These are phyloP conservation scores for Umbellularia californica DNA, from an alignment of 164 flowering plant genomes.

Conservation along the genomic window DNA sequence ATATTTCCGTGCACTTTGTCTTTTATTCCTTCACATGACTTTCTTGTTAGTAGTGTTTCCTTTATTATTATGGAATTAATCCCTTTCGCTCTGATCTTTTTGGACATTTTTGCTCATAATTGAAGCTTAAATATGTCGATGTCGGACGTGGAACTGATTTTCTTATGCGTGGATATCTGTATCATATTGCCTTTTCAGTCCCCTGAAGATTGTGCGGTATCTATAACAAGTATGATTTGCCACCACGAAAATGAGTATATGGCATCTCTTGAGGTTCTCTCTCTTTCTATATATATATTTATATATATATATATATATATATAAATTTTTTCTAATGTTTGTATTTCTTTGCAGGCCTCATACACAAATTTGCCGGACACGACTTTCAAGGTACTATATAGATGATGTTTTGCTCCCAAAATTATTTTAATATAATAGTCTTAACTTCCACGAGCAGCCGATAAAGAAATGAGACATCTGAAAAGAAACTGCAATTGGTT, in stretches of 20 bases:
- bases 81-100: too few species aligned
- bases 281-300: not conserved
- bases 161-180: not conserved
- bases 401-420: not conserved
- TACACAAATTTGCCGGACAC: constrained; percentile 87
- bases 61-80: too few species aligned
- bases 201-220: constrained; percentile 70
- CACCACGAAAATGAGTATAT: constrained; percentile 92
- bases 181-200: constrained; percentile 41
- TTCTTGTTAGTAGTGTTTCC: not conserved
- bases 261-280: constrained; percentile 70
- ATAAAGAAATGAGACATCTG: not conserved
- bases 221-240: constrained; percentile 70
- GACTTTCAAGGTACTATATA: constrained; percentile 77
- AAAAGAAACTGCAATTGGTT: not conserved
- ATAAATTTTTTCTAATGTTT: constrained; percentile 8
- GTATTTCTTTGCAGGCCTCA: constrained; percentile 53
- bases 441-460: not conserved
- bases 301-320: too few species aligned
- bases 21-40: not conserved
- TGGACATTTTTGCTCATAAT: too few species aligned
- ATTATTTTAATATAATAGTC: not conserved
- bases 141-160: not conserved
- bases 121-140: not conserved
- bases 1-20: not conserved